Evolutionary conservation across 2,329 filamentous ascomycete species (phyloP), one percentile per base, ranked within the genome.

Genomic region (Pezicula neosporulosa): DNA sequence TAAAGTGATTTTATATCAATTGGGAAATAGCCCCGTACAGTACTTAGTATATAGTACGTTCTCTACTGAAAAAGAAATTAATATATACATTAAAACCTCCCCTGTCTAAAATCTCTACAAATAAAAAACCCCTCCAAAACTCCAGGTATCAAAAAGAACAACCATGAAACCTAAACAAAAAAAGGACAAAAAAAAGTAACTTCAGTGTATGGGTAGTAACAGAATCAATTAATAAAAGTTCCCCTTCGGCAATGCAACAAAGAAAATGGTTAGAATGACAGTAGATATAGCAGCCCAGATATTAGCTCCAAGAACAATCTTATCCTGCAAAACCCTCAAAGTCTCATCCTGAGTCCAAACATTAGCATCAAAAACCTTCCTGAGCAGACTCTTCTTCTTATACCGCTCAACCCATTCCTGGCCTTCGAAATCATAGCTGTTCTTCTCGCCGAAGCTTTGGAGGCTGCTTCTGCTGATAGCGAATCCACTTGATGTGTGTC

Each of bases 321-420:
- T 87, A 61, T 91, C 87, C 69, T 92, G 89, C 50, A 92, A 86
- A 67, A 86, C 81, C 47, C 87, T 77, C 51, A 93, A 75, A n/a
- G 84, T 86, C 12, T 87, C 87, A 72, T 93, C 89, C 68, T 90
- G 78, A 47, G 91, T 85, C 86, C 86, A 90, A 36, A 89, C 78
- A 68, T 89, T 81, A 49, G 85, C 81, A 63, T 91, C 88, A 66
- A 92, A 90, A 44, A 92, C 70, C 74, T 88, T 91, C 63, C 86
- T 80, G 48, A 89, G 64, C 35, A 90, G 38, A 60, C 84, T 86
- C 53, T 87, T 81, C 70, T 82, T 83, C 67, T 85, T 73, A 66
- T 93, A 92, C 63, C 77, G 80, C 56, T 83, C 77, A 4, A 90
- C 74, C 89, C 89, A 93, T 1, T 86, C 86, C 72, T 89, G 85